Conservation (phyloP, 2,329 filamentous ascomycete genomes). For the Eutypa lata region DNA sequence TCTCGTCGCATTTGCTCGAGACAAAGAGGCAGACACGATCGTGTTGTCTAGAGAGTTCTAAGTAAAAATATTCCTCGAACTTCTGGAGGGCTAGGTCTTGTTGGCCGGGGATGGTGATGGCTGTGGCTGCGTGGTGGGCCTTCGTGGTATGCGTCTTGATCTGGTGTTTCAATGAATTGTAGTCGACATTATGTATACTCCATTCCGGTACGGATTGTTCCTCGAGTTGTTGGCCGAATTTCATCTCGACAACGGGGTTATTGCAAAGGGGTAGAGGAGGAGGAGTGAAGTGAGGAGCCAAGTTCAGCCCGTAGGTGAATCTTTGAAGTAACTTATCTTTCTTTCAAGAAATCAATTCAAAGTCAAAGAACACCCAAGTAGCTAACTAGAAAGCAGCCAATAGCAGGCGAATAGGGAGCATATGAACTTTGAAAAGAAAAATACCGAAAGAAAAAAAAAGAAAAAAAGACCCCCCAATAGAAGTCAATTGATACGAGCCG, state of each 20-base stretch:
- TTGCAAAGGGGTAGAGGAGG: not conserved
- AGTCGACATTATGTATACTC: constrained; percentile 83
- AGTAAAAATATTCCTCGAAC: constrained; percentile 71
- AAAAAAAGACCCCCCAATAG: too few species aligned
- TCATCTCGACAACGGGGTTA: constrained; percentile 47
- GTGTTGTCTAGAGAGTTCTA: constrained; percentile 70
- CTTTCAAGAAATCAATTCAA: too few species aligned
- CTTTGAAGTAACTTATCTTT: too few species aligned
- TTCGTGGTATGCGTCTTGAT: constrained; percentile 78
- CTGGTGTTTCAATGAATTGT: constrained; percentile 80
- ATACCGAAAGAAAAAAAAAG: too few species aligned
- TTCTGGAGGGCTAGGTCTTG: constrained; percentile 53
- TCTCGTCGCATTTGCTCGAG: constrained; percentile 75
- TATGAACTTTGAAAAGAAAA: too few species aligned
- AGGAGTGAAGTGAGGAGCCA: not conserved
- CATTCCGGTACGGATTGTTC: constrained; percentile 78
- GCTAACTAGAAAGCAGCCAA: too few species aligned
- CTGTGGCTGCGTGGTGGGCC: constrained; percentile 65
- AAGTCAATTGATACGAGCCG: too few species aligned
- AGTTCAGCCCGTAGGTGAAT: too few species aligned
- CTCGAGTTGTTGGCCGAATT: constrained; percentile 73
- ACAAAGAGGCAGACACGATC: constrained; percentile 77
- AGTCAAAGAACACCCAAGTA: too few species aligned
- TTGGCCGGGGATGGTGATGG: constrained; percentile 71
- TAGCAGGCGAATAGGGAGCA: too few species aligned